A percentile compares a stretch with the other conserved stretches of the same genome.
phyloP scores from a whole-genome alignment of 345 rosid genomes.

The Hirschfeldia incana region DNA sequence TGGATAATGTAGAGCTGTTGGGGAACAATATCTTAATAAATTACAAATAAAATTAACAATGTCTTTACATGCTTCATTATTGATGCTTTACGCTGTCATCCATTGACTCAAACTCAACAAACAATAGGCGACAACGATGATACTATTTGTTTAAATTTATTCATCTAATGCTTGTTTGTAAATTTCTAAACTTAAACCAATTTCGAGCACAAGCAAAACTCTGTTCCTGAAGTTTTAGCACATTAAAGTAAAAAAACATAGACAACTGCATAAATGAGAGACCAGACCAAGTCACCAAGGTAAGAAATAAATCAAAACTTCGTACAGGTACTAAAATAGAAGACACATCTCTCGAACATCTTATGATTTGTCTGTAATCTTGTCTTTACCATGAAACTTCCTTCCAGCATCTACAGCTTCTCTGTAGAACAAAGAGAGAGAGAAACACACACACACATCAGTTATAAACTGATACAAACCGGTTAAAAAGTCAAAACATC shows the following conservation, averaged over 20 bases:
- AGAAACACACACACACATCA: background rate
- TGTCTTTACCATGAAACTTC: constrained; percentile 55
- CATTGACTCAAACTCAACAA: constrained; percentile 16
- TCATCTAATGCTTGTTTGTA: background rate
- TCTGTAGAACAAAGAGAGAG: constrained; percentile 42
- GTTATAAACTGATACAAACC: background rate
- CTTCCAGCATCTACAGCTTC: constrained; percentile 84
- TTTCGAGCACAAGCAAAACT: constrained; percentile 21
- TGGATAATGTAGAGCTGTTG: constrained; percentile 37
- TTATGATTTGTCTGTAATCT: constrained; percentile 33
- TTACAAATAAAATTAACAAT: background rate
- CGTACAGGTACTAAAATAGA: background rate
- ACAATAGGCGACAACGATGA: constrained; percentile 7
- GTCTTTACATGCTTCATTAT: constrained; percentile 32
- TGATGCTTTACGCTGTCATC: constrained; percentile 37
- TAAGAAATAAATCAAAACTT: constrained; percentile 36
- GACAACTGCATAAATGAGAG: constrained; percentile 7
- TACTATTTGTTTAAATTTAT: background rate
- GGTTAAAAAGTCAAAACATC: background rate
- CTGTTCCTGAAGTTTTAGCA: constrained; percentile 6
- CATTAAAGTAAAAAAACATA: background rate
- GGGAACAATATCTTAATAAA: constrained; percentile 33
- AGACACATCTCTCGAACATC: constrained; percentile 4
- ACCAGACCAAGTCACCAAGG: background rate
- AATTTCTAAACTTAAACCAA: constrained; percentile 2